Conservation (phyloP, 2,329 filamentous ascomycete genomes). For the Byssochlamys sp. region DNA sequence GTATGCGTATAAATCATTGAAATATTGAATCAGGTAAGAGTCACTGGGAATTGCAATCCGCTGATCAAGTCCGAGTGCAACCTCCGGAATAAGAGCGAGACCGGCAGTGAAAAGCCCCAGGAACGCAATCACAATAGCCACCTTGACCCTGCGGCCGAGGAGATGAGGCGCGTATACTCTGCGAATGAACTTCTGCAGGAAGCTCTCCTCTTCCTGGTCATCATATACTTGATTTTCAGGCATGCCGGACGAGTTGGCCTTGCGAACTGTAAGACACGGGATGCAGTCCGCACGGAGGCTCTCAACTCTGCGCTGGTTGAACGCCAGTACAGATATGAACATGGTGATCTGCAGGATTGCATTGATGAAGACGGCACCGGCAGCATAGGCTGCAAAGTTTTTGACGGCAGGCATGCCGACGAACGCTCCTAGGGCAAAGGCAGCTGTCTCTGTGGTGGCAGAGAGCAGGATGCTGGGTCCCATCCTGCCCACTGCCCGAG, state of each 20-base stretch:
- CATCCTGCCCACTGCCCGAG: constrained; percentile 85
- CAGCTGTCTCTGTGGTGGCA: constrained; percentile 84
- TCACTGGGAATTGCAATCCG: constrained; percentile 86
- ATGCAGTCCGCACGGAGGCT: constrained; percentile 82
- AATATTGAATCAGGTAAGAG: constrained; percentile 91
- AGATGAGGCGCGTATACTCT: constrained; percentile 77
- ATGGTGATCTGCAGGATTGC: constrained; percentile 93
- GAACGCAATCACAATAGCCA: constrained; percentile 67
- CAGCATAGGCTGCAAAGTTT: constrained; percentile 94
- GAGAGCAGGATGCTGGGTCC: constrained; percentile 93
- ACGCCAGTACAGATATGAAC: constrained; percentile 81
- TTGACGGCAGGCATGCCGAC: constrained; percentile 96
- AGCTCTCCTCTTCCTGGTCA: constrained; percentile 66
- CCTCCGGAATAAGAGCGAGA: constrained; percentile 70
- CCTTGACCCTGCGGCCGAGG: constrained; percentile 70
- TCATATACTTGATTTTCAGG: constrained; percentile 61
- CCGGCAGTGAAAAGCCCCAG: constrained; percentile 78
- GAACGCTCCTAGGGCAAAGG: constrained; percentile 83
- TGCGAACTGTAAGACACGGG: constrained; percentile 74
- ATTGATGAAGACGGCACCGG: constrained; percentile 93
- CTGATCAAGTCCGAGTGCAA: constrained; percentile 84
- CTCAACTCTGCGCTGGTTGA: constrained; percentile 87
- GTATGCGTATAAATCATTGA: constrained; percentile 90
- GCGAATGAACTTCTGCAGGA: constrained; percentile 77
- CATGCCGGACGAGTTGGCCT: constrained; percentile 56